These are phyloP conservation scores for Solanum hybrid DNA, from an alignment of 305 asterid species.

Conservation along the genomic window DNA sequence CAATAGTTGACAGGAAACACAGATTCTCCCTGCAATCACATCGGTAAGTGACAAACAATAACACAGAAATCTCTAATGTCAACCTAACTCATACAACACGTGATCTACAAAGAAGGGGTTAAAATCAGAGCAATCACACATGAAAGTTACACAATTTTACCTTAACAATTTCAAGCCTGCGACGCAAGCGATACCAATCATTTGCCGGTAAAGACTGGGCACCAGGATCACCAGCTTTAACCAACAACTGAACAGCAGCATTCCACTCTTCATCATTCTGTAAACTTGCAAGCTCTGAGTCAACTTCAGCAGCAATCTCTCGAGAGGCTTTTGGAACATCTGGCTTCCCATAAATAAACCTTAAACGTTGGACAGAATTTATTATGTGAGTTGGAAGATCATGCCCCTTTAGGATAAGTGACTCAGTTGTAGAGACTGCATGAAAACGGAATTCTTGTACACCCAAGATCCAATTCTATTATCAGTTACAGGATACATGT, in stretches of 20 bases:
- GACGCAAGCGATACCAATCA: slow-evolving; percentile 94
- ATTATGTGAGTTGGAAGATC: slow-evolving; percentile 3
- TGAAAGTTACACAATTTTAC: slow-evolving; percentile 19
- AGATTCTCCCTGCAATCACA: background rate
- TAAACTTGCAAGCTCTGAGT: slow-evolving; percentile 56
- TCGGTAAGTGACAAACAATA: background rate
- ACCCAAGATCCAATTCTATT: background rate
- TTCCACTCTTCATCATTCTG: slow-evolving; percentile 73
- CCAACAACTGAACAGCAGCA: slow-evolving; percentile 57
- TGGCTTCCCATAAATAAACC: slow-evolving; percentile 96
- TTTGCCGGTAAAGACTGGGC: slow-evolving; percentile 59
- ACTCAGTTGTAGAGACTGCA: background rate
- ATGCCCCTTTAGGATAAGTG: background rate
- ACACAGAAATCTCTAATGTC: background rate
- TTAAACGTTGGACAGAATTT: slow-evolving; percentile 23
- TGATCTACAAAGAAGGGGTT: background rate
- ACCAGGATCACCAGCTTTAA: slow-evolving; percentile 79
- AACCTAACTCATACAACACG: background rate
- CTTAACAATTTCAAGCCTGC: slow-evolving; percentile 91
- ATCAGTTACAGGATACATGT: background rate
- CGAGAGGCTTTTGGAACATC: slow-evolving; percentile 82
- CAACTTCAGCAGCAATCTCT: slow-evolving; percentile 59
- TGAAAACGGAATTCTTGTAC: background rate
- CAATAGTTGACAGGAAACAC: background rate
- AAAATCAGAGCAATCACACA: background rate